phyloP scores from a whole-genome alignment of 2,329 filamentous ascomycete species.

The Aspergillus fijiensis region DNA sequence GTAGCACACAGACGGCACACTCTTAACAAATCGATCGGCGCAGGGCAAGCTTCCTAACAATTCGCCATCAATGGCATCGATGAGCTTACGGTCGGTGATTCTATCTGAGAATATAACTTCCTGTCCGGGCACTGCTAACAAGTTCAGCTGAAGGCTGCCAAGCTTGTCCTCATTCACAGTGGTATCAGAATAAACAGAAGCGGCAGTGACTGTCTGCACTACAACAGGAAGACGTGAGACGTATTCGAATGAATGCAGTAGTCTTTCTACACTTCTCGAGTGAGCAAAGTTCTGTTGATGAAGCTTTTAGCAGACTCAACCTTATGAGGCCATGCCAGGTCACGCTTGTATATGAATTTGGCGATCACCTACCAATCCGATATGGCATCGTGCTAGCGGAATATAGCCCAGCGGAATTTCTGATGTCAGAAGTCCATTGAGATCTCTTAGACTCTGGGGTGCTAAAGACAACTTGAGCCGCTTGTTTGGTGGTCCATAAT shows the following conservation, averaged over 20 bases:
- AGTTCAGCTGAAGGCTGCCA: conserved; percentile 22
- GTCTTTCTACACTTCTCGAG: background rate
- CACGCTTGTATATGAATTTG: background rate
- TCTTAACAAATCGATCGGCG: conserved; percentile 28
- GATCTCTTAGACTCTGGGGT: conserved; percentile 18
- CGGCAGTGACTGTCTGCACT: conserved; percentile 13
- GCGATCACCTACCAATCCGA: conserved; percentile 32
- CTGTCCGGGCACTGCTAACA: conserved; percentile 19
- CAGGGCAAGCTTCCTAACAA: conserved; percentile 22
- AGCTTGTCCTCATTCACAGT: background rate
- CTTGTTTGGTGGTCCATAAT: conserved; percentile 29
- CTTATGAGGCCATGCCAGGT: background rate
- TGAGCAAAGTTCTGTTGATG: conserved; percentile 22
- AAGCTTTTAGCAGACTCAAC: background rate
- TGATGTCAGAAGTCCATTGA: conserved; percentile 17
- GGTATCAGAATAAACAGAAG: background rate
- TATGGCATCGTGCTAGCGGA: conserved; percentile 29
- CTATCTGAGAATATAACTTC: conserved; percentile 21
- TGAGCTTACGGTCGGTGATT: conserved; percentile 17
- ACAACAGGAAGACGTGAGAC: conserved; percentile 22
- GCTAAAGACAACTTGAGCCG: conserved; percentile 32
- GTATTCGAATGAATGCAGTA: background rate
- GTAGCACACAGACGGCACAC: conserved; percentile 30
- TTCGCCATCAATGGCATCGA: conserved; percentile 23
- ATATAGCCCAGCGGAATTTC: conserved; percentile 33